phyloP scores from a whole-genome alignment of 306 rosid genomes.

The Pterocarpus santalinus region DNA sequence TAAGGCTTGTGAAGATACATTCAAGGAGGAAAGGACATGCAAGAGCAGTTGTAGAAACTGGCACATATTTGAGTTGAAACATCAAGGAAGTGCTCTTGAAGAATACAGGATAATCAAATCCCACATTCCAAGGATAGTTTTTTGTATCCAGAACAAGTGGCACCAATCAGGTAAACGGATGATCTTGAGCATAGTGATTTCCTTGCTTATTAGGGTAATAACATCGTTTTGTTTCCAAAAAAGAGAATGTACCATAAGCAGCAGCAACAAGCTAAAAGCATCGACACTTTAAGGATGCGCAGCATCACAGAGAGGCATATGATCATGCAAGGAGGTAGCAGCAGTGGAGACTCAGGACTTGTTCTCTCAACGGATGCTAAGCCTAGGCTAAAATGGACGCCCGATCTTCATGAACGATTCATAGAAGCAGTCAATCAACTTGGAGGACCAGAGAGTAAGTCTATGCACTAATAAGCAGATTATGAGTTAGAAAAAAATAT shows the following conservation, averaged over 20 bases:
- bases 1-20: slow-evolving; percentile 50
- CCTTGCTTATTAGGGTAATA: slow-evolving; percentile 33
- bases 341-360: not conserved
- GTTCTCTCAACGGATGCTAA: slow-evolving; percentile 93
- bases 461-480: too few species aligned
- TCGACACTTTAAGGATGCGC: slow-evolving; percentile 63
- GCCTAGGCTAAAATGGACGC: slow-evolving; percentile 92
- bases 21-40: slow-evolving; percentile 37
- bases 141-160: too few species aligned
- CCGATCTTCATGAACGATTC: slow-evolving; percentile 86
- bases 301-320: slow-evolving; percentile 58
- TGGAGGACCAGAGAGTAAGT: slow-evolving; percentile 93
- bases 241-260: slow-evolving; percentile 73
- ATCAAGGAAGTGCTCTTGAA: slow-evolving; percentile 31
- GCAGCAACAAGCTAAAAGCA: slow-evolving; percentile 64
- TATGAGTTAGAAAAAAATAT: too few species aligned
- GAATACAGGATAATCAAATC: slow-evolving; percentile 42
- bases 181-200: slow-evolving; percentile 38
- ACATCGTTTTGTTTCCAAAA: slow-evolving; percentile 28
- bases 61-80: slow-evolving; percentile 44
- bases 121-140: slow-evolving; percentile 27
- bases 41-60: slow-evolving; percentile 40
- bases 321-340: too few species aligned
- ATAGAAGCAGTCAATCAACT: slow-evolving; percentile 86
- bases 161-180: slow-evolving; percentile 44